phyloP scores from a whole-genome alignment of 805 yeast genomes.

The Candida morakotiae region DNA sequence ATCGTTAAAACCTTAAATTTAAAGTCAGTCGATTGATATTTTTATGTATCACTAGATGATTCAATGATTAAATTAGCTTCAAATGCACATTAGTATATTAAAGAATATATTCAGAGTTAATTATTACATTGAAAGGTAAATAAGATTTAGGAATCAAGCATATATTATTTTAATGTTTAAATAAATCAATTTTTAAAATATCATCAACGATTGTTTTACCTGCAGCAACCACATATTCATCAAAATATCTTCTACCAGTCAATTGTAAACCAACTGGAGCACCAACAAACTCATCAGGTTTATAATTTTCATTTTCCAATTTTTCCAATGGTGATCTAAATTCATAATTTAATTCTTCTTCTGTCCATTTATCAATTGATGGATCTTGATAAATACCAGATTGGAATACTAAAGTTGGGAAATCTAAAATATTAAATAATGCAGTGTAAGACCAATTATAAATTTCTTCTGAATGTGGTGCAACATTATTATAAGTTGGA shows the following conservation, averaged over 20 bases:
- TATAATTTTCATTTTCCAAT: slow-evolving; percentile 44
- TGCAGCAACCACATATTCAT: slow-evolving; percentile 54
- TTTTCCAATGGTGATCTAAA: slow-evolving; percentile 46
- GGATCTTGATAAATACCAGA: slow-evolving; percentile 61
- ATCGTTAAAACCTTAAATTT: too few species aligned
- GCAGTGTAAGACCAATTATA: slow-evolving; percentile 81
- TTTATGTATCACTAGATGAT: too few species aligned
- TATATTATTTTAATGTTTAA: slow-evolving; percentile 9
- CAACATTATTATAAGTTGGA: slow-evolving; percentile 66
- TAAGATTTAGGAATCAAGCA: too few species aligned
- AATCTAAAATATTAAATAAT: slow-evolving; percentile 67
- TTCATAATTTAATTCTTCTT: slow-evolving; percentile 22
- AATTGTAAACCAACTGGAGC: slow-evolving; percentile 57
- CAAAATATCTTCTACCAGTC: slow-evolving; percentile 50
- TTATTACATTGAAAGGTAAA: too few species aligned
- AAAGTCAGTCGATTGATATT: too few species aligned
- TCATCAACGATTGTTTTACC: slow-evolving; percentile 38
- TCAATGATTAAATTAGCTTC: too few species aligned
- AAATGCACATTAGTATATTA: too few species aligned
- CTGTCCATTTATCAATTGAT: slow-evolving; percentile 45
- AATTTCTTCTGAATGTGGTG: slow-evolving; percentile 61
- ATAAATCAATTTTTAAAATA: slow-evolving; percentile 25
- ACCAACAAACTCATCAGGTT: slow-evolving; percentile 43
- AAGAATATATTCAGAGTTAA: too few species aligned
- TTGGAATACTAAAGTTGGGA: slow-evolving; percentile 64